These are phyloP conservation scores for Clavispora santaluciae DNA, from an alignment of 805 yeast genomes.

Conservation along the genomic window DNA sequence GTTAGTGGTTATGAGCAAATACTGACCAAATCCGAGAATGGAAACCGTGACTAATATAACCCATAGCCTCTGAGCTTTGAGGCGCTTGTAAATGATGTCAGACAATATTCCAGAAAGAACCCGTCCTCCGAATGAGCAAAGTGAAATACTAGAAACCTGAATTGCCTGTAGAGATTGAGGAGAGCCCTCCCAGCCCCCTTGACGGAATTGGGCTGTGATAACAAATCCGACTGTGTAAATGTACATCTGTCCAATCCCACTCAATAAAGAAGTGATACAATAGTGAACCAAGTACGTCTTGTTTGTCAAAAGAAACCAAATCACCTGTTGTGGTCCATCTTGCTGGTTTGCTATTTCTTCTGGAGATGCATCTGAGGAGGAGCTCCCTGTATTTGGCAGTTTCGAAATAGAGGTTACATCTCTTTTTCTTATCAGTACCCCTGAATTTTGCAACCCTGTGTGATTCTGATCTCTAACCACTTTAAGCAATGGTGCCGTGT, in stretches of 20 bases:
- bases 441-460: not conserved
- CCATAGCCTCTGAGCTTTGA: slow-evolving; percentile 61
- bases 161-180: slow-evolving; percentile 56
- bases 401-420: not conserved
- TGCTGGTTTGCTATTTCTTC: not conserved
- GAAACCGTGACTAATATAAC: slow-evolving; percentile 45
- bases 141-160: slow-evolving; percentile 64
- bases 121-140: slow-evolving; percentile 63
- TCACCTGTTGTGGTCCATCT: slow-evolving; percentile 11
- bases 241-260: slow-evolving; percentile 68
- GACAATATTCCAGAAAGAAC: slow-evolving; percentile 60
- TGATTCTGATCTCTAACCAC: not conserved
- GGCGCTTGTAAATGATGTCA: slow-evolving; percentile 50
- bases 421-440: not conserved
- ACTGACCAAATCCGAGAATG: slow-evolving; percentile 32
- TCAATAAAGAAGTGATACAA: slow-evolving; percentile 49
- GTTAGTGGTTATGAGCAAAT: slow-evolving; percentile 26
- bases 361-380: not conserved
- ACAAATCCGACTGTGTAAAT: slow-evolving; percentile 71
- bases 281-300: slow-evolving; percentile 47
- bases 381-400: not conserved
- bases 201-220: slow-evolving; percentile 41
- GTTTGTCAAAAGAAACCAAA: slow-evolving; percentile 19
- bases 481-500: slow-evolving; percentile 7
- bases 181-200: slow-evolving; percentile 35